Evolutionary conservation across 306 rosid genomes (phyloP), one percentile per base, ranked within the genome.

Genomic region (Oemleria cerasiformis): DNA sequence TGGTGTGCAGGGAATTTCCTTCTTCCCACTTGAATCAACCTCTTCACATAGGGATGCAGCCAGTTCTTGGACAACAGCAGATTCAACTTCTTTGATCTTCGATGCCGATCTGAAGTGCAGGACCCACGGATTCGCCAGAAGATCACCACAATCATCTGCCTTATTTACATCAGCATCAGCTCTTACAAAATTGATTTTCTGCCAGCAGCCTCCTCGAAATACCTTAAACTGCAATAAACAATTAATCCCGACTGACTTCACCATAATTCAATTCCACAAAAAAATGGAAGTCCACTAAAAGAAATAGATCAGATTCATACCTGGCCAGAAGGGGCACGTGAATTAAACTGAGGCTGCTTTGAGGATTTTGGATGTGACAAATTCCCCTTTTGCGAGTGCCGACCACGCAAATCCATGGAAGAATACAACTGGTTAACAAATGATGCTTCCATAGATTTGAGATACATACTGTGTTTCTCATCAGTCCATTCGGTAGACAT

Each of bases 371-470:
- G 40, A 55, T 70, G 58, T 19, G 44, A 61, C 44, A 67, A 70
- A 17, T 16, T 48, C 25, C 74, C 57, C 74, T 54, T 57, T 12
- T 71, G 53, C 17, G 53, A 53, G 66, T 44, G 54, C 56, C 65
- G 42, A 70, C 65, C 74, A 16, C 42, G 74, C 39, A 40, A 47
- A 76, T 81, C 86, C 82, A 79, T 85, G 68, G 88, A 75, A 75
- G 77, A 70, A 77, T 86, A 84, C 62, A 88, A 73, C 50, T 80
- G 85, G 74, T 82, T 72, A 17, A 88, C 94, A 68, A 88, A 88
- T 40, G 91, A 84, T 72, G 91, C 82, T 82, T 88, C 94, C 82
- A 88, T 86, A 5, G 87, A 88, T 36, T 88, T 84, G 17, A 88
- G 83, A 73, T 84, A 88, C 86, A 84, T 68, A 71, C 91, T 86